Conservation (phyloP, 1,284 basidiomycete genomes). For the Xerocomus amazonicus region DNA sequence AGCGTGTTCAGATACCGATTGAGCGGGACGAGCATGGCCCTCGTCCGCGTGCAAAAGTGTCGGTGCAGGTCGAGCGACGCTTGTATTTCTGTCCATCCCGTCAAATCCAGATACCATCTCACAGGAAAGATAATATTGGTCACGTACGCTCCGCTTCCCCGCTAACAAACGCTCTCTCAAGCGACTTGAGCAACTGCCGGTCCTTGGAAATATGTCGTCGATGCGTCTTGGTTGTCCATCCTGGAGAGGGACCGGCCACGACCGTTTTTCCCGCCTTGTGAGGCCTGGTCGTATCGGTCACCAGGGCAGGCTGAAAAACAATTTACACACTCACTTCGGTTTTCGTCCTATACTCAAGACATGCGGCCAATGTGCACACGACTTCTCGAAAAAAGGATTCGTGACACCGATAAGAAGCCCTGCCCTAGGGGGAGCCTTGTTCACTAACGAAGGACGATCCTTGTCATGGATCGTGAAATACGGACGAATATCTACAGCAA, state of each 20-base stretch:
- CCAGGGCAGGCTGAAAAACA: background rate
- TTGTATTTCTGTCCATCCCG: slow-evolving; percentile 45
- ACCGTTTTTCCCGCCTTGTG: slow-evolving; percentile 18
- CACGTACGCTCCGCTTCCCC: slow-evolving; percentile 52
- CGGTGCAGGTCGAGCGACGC: slow-evolving; percentile 71
- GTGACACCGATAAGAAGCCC: slow-evolving; percentile 90
- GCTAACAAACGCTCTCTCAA: slow-evolving; percentile 56
- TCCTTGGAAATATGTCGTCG: slow-evolving; percentile 88
- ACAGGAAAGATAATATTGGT: background rate
- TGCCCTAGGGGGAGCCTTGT: slow-evolving; percentile 78
- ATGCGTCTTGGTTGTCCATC: slow-evolving; percentile 78
- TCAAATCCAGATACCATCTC: background rate
- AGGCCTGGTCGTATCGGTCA: slow-evolving; percentile 5
- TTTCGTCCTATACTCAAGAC: slow-evolving; percentile 63
- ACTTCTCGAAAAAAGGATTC: slow-evolving; percentile 90
- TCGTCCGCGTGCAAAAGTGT: slow-evolving; percentile 87
- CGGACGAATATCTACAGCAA: slow-evolving; percentile 84
- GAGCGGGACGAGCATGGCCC: slow-evolving; percentile 85
- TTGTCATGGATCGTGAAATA: slow-evolving; percentile 96
- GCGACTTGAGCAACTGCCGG: slow-evolving; percentile 60
- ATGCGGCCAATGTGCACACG: slow-evolving; percentile 92
- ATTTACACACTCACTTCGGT: slow-evolving; percentile 35
- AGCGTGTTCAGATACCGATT: slow-evolving; percentile 91
- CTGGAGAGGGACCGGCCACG: slow-evolving; percentile 53
- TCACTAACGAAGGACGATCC: slow-evolving; percentile 75